These are phyloP conservation scores for Fusarium palustre DNA, from an alignment of 2,329 filamentous ascomycete species.

Conservation along the genomic window DNA sequence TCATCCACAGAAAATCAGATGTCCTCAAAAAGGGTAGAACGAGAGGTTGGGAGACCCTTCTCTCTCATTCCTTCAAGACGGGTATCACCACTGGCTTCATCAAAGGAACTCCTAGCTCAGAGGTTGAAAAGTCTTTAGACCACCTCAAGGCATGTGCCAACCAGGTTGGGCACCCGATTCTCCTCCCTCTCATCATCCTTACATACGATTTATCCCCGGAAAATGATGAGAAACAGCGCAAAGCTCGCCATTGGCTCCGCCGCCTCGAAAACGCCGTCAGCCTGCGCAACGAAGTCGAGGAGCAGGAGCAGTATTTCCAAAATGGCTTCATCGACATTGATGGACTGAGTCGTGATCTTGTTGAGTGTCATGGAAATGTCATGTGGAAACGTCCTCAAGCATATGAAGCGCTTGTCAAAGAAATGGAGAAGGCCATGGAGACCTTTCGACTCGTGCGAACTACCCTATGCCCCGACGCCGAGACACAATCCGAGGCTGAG, in stretches of 20 bases:
- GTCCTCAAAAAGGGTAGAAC: conserved; percentile 73
- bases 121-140: conserved; percentile 62
- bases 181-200: conserved; percentile 69
- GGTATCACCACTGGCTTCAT: conserved; percentile 69
- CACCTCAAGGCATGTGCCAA: conserved; percentile 63
- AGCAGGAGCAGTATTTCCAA: conserved; percentile 66
- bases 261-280: conserved; percentile 71
- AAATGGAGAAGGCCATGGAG: conserved; percentile 62
- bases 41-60: conserved; percentile 73
- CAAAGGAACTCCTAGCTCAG: conserved; percentile 70
- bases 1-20: conserved; percentile 74
- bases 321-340: conserved; percentile 67
- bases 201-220: conserved; percentile 66
- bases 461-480: conserved; percentile 30
- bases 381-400: conserved; percentile 73
- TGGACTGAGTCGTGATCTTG: conserved; percentile 69
- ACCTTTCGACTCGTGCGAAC: conserved; percentile 53
- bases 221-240: conserved; percentile 71
- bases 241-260: conserved; percentile 71
- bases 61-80: conserved; percentile 67
- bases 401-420: conserved; percentile 64
- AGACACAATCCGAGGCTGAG: conserved; percentile 41
- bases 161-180: conserved; percentile 68
- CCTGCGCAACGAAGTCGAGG: conserved; percentile 69
- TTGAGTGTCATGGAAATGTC: conserved; percentile 72